phyloP scores from a whole-genome alignment of 1,139 yeast genomes.

The Suhomyces maxii region DNA sequence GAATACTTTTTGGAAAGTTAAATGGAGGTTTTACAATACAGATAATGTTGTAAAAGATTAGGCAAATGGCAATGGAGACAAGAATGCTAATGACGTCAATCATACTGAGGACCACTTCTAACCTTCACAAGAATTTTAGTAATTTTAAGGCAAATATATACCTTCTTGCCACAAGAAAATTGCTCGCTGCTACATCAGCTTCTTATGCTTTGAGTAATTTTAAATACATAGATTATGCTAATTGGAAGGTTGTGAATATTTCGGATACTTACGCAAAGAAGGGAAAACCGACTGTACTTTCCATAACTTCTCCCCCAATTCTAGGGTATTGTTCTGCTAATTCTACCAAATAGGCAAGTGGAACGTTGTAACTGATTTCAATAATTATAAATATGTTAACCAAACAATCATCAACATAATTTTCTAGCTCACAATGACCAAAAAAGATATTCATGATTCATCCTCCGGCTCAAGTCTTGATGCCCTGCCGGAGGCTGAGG shows the following conservation, averaged over 20 bases:
- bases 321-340: too few relatives aligned
- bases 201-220: not conserved
- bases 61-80: not conserved
- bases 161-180: not conserved
- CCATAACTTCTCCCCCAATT: not conserved
- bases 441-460: conserved; percentile 9
- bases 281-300: not conserved
- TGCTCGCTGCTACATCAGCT: not conserved
- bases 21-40: conserved; percentile 30
- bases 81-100: not conserved
- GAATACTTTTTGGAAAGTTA: conserved; percentile 44
- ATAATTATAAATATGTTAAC: not conserved
- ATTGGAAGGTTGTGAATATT: not conserved
- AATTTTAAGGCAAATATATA: not conserved
- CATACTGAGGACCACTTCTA: not conserved
- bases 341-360: not conserved
- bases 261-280: not conserved
- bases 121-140: not conserved
- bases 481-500: not conserved
- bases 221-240: too few relatives aligned
- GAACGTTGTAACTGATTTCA: too few relatives aligned
- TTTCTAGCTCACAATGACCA: conserved; percentile 3
- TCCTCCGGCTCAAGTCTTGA: conserved; percentile 6
- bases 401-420: not conserved
- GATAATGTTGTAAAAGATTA: conserved; percentile 6